Conservation (phyloP, 441 rosid genomes). For the Corymbia citriodora region DNA sequence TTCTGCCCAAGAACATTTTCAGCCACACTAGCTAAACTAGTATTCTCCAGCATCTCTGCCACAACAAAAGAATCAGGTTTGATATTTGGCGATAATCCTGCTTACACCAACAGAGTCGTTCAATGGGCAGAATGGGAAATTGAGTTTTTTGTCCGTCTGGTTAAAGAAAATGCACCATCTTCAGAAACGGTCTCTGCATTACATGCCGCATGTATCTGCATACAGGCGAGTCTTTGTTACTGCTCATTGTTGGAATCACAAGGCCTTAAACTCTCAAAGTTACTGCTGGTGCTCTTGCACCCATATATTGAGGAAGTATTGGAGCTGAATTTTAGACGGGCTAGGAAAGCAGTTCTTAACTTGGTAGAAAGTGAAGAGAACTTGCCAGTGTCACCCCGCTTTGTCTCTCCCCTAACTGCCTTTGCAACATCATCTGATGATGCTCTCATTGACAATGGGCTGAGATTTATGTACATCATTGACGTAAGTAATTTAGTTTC, state of each 20-base stretch:
- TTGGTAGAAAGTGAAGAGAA: conserved; percentile 49
- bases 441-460: conserved; percentile 63
- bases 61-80: conserved; percentile 65
- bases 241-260: conserved; percentile 77
- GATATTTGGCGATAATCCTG: conserved; percentile 81
- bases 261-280: conserved; percentile 73
- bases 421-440: conserved; percentile 56
- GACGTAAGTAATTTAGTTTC: conserved; percentile 46
- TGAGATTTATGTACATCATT: conserved; percentile 69
- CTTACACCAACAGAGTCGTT: conserved; percentile 75
- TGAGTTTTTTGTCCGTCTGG: conserved; percentile 75
- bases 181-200: conserved; percentile 70
- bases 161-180: conserved; percentile 76
- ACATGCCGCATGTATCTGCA: conserved; percentile 69
- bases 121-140: conserved; percentile 98
- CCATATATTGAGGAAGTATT: conserved; percentile 91
- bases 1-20: conserved; percentile 76
- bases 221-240: conserved; percentile 79
- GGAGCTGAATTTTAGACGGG: conserved; percentile 84
- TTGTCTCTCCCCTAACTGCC: conserved; percentile 47
- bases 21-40: conserved; percentile 65
- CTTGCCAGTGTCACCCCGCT: conserved; percentile 43
- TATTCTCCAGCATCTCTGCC: conserved; percentile 64
- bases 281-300: conserved; percentile 75
- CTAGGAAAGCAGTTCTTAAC: conserved; percentile 62